Evolutionary conservation across 805 yeast species (phyloP), one percentile per base, ranked within the genome.

Genomic region (Monosporozyma unispora): DNA sequence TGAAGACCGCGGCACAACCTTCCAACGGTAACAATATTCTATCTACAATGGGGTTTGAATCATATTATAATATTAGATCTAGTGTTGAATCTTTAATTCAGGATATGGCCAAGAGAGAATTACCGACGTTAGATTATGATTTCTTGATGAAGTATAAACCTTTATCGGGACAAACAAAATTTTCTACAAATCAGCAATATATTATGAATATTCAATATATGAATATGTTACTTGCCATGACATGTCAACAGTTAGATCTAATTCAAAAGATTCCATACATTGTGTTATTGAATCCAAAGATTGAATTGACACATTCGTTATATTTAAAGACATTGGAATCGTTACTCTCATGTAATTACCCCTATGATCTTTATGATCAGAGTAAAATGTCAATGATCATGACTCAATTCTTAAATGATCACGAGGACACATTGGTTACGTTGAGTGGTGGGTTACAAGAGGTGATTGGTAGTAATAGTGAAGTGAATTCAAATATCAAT

Each of bases 371-470:
- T 14, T 76, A 75, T 45, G 82, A 84, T 50, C 83, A 84, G 58
- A 64, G 63, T 2, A 57, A 61, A 42, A 80, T 88, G 54, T 75
- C 80, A 12, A 60, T 67, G 5, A 73, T 80, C 5, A 68, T 91
- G 46, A 67, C 71, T 21, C 69, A 76, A 43, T 81, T 87, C 54
- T 77, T 87, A 16, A 83, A 82, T 50, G 73, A 81, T 38, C 98
- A 91, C 63, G 77, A 87, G 14, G 96, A 93, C 62, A 88, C 95
- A 3, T 74, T 93, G 46, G 85, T 95, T 3, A 75, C 79, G 3
- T 69, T 91, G 48, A 87, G 96, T 14, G 80, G 80, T 52, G 99
- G 98, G 0, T 84, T 91, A 59, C 73, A 73, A 53, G 93, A 87
- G 62, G 82, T 82, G 3, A 29, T 19, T 18, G 16, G 14, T 11